Conservation (phyloP, 192 early-diverging fungal species). For the Thoreauomyces humboldtii region DNA sequence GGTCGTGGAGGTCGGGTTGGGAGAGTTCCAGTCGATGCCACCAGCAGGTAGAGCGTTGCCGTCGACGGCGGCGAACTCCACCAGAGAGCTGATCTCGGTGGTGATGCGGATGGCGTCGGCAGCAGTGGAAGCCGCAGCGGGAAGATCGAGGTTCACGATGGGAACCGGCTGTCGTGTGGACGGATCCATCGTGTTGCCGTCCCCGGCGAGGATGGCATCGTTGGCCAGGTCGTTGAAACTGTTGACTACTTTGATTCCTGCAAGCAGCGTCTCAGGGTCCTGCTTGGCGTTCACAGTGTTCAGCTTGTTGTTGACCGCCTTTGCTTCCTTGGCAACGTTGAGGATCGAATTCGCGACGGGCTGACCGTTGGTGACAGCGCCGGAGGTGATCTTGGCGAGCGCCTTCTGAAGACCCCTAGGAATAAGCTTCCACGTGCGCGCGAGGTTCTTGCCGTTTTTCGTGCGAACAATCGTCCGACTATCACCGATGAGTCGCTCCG, state of each 20-base stretch:
- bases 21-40: conserved; percentile 1
- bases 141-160: background rate
- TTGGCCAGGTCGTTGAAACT: conserved; percentile 6
- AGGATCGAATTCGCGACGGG: conserved; percentile 1
- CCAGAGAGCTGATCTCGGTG: background rate
- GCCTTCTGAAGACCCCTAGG: conserved; percentile 1
- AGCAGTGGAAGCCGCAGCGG: background rate
- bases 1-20: background rate
- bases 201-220: background rate
- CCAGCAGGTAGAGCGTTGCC: background rate
- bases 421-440: background rate
- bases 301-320: background rate
- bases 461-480: background rate
- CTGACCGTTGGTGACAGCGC: background rate
- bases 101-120: background rate
- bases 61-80: background rate
- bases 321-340: background rate
- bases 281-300: background rate
- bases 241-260: background rate
- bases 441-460: background rate
- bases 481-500: background rate
- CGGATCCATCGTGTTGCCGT: background rate
- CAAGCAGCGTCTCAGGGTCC: background rate
- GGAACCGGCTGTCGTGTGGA: background rate
- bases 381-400: background rate